Evolutionary conservation across 371 early-diverging fungal species (phyloP), one percentile per base, ranked within the genome.

Genomic region (Vairimorpha necatrix): DNA sequence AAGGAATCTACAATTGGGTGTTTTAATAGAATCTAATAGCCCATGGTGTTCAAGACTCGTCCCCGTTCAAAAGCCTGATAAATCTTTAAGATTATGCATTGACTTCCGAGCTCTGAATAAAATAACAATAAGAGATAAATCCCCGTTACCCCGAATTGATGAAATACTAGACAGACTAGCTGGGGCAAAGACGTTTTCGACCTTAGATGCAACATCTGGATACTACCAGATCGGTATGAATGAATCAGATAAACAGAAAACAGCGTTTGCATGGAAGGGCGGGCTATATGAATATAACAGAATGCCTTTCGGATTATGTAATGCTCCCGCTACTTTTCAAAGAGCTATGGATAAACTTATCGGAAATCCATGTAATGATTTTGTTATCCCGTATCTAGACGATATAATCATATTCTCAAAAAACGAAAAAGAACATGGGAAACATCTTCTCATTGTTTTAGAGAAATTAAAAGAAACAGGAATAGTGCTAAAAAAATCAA

Each of bases 221-320:
- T 30, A 61, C n/a, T 30, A 30, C 6, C 61, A 61, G 30, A 80
- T 86, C 9, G 73, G 0, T 69, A 83, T 47, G 3, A 0, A 72
- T 1, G 66, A 72, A 22, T 66, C 36, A 3, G 78, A 77, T 16
- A 71, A 58, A 0, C 46, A 82, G 22, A 82, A 85, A 34, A 84
- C 87, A 0, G 87, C 84, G 0, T 87, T 87, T 53, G 69, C 79
- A n/a, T 74, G 76, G 0, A 54, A 63, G 26, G 36, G n/a, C 13
- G n/a, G 70, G 24, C 30, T 65, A 39, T 70, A 67, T 46, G 70
- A 70, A 32, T 70, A 9, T 46, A 70, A 39, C 32, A 13, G 70
- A 24, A 70, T 70, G 69, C 70, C 70, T 9, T 69, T 70, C 6
- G 61, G 61, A 9, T n/a, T 30, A 61, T 61, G 61, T 20, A 61